Evolutionary conservation across 2,329 filamentous ascomycete species (phyloP), one percentile per base, ranked within the genome.

Genomic region (Purpureocillium takamizusanense): DNA sequence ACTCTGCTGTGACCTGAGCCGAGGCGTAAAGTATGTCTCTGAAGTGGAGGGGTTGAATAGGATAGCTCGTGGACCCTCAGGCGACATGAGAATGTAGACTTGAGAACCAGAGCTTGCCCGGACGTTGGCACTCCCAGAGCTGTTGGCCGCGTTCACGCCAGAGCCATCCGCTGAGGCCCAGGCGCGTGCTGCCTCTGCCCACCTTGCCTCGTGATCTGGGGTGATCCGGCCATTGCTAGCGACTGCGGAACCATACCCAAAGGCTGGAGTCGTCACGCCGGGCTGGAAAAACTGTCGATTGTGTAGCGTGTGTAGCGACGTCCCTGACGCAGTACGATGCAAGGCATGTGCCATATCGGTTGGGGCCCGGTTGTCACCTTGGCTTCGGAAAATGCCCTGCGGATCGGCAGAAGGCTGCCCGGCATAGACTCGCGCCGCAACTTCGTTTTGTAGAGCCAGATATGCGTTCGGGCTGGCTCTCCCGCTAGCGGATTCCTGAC

Each of bases 71-170:
- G 77, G 78, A 1, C 78, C 78, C 31, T 66, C 64, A 1, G 77
- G 76, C 0, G 78, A 81, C 13, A 69, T 74, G 7, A 82, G 52
- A 17, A 82, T 70, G 46, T 80, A 81, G 2, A 80, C 72, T 42
- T 76, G 70, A 0, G 69, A 62, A 2, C 52, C 55, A 17, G 59
- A 59, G 25, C 52, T 52, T 14, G 54, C 35, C 44, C 45, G 44
- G 37, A 42, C 42, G 38, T 37, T 45, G 39, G 35, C 37, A 27
- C 45, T 41, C 10, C 52, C 42, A 27, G 21, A 25, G 10, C n/a
- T n/a, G n/a, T n/a, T n/a, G n/a, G n/a, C n/a, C n/a, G n/a, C n/a
- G n/a, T n/a, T n/a, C n/a, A n/a, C n/a, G n/a, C n/a, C n/a, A n/a
- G n/a, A n/a, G n/a, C n/a, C n/a, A n/a, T n/a, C n/a, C n/a, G 21